Evolutionary conservation across 345 rosid species (phyloP).

Genomic region (Hevea brasiliensis): DNA sequence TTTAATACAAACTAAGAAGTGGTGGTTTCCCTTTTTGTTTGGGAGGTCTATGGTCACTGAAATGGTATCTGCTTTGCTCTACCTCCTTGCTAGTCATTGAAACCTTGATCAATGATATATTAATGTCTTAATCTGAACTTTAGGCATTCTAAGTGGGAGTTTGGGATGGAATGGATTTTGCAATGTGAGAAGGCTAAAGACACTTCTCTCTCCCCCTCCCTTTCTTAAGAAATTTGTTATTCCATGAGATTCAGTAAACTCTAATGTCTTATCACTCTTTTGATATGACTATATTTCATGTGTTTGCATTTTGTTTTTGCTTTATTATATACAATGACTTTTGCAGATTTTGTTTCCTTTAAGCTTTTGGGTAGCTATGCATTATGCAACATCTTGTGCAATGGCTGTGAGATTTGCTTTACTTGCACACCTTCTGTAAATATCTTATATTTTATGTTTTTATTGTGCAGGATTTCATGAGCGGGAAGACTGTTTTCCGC

Average conservation of each 20-base stretch:
- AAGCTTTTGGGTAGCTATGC: not conserved
- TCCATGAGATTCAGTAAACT: not conserved
- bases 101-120: not conserved
- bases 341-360: too few relatives aligned
- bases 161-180: not conserved
- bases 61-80: not conserved
- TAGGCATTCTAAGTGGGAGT: not conserved
- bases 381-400: not conserved
- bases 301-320: not conserved
- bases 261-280: not conserved
- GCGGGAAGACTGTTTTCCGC: constrained; percentile 84
- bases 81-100: too few relatives aligned
- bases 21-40: not conserved
- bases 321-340: too few relatives aligned
- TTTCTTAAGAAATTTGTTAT: not conserved
- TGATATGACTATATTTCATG: not conserved
- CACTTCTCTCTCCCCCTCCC: not conserved
- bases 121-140: not conserved
- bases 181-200: not conserved
- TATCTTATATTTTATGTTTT: not conserved
- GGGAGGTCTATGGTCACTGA: not conserved
- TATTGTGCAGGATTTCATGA: constrained; percentile 84
- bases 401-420: not conserved
- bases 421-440: not conserved
- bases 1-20: not conserved